A percentile compares a stretch with the other conserved stretches of the same genome.
Conservation (phyloP, 2,329 filamentous ascomycete species). For the Neonectria magnoliae region DNA sequence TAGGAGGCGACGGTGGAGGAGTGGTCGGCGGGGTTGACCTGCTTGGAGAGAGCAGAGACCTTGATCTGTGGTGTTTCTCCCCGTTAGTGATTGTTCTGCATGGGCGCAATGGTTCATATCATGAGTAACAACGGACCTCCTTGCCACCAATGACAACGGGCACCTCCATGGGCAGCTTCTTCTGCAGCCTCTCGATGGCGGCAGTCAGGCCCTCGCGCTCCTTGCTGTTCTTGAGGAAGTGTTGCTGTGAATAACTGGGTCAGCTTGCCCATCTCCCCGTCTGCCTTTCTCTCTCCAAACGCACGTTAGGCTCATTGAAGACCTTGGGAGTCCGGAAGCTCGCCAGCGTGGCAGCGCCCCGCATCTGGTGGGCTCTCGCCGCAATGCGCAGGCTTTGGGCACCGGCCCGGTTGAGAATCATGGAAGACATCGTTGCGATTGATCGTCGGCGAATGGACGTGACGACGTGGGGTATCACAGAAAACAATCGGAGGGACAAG, state of each 20-base stretch:
- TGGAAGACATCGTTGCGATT: constrained; percentile 46
- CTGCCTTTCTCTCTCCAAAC: constrained; percentile 47
- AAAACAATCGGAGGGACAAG: constrained; percentile 5
- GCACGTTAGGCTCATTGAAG: constrained; percentile 94
- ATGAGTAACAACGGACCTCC: constrained; percentile 61
- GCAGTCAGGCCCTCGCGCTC: constrained; percentile 81
- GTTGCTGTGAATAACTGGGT: constrained; percentile 70
- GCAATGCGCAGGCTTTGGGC: constrained; percentile 45
- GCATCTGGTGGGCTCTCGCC: constrained; percentile 42
- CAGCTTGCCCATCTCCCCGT: constrained; percentile 8
- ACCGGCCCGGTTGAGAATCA: constrained; percentile 48
- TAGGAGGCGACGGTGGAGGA: constrained; percentile 81
- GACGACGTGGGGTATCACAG: constrained; percentile 35
- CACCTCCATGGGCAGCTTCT: constrained; percentile 76
- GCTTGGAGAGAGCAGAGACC: constrained; percentile 71
- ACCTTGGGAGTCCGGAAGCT: constrained; percentile 89
- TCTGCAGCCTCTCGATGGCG: constrained; percentile 76
- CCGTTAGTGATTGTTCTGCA: constrained; percentile 2
- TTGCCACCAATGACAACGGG: constrained; percentile 87
- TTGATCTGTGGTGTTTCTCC: constrained; percentile 63
- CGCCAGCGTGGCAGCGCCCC: constrained; percentile 70
- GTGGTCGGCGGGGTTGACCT: constrained; percentile 87
- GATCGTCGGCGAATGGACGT: constrained; percentile 24
- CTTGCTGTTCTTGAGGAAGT: constrained; percentile 84
- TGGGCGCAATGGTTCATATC: neutral